Evolutionary conservation across 129 eudicot species (phyloP), one percentile per base, ranked within the genome.

Genomic region (Flaveria brownii): DNA sequence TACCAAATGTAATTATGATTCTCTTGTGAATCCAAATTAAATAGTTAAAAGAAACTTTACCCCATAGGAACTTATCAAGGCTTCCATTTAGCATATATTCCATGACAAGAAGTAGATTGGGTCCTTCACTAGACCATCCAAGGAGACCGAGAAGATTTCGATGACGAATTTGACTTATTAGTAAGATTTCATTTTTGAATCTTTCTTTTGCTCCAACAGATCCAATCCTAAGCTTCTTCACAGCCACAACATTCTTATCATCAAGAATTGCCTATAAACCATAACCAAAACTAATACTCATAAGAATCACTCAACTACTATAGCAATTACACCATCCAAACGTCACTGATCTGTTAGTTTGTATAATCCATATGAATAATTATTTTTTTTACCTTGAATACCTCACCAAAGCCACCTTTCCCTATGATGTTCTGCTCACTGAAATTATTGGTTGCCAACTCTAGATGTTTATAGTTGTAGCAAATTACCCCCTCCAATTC

Each of bases 391-490:
- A 91, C 97, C 94, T 88, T 91, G 79, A 80, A 88, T 16, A 91
- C 97, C 45, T 84, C 93, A 51, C 97, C 93, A 68, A 83, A 91
- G 87, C 82, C 63, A 87, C 97, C 80, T 81, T 88, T 69, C 94
- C 97, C 68, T 62, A 62, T 28, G 17, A 91, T 88, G 73, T 75
- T 75, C 68, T 81, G 90, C 43, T 86, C 83, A 23, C 90, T 85
- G 60, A 91, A 91, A 52, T 83, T 80, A 9, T 84, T 80, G 22
- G 97, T 91, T 3, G 94, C 89, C 30, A 23, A 25, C 45, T 62
- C 9, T 2, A 62, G 17, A 28, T 62, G 20, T 28, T 26, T 62
- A 3, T 62, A 62, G 45, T 28, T 28, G 43, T 62, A 62, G 20
- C 15, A 28, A 62, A 28, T 12, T 13, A 0, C 39, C 41, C 66